Evolutionary conservation across 352 stramenopile species (phyloP).

Genomic region (Globisporangium paddicum): DNA sequence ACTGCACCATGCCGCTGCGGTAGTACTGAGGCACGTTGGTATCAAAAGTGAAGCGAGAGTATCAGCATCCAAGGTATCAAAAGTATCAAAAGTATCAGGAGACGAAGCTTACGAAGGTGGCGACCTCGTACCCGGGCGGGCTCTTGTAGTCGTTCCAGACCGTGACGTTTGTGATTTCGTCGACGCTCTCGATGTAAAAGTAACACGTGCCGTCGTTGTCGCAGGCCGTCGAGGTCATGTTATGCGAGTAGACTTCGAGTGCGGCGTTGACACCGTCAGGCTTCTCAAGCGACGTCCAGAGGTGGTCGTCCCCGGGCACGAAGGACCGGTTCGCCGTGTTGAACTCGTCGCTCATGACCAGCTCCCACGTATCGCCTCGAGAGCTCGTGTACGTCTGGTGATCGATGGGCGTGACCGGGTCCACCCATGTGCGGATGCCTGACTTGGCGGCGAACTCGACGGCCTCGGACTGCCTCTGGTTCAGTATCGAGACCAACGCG

Average conservation of each 20-base stretch:
- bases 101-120: constrained; percentile 32
- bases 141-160: constrained; percentile 67
- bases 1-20: constrained; percentile 84
- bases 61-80: not conserved
- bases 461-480: not conserved
- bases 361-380: constrained; percentile 43
- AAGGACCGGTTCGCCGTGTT: constrained; percentile 27
- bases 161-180: constrained; percentile 45
- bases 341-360: constrained; percentile 78
- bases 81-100: constrained; percentile 3
- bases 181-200: constrained; percentile 49
- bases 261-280: constrained; percentile 62
- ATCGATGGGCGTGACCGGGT: constrained; percentile 45
- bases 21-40: constrained; percentile 18
- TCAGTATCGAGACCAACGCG: not conserved
- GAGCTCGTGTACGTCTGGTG: constrained; percentile 39
- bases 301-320: constrained; percentile 32
- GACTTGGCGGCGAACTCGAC: constrained; percentile 19
- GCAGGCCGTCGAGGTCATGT: constrained; percentile 52
- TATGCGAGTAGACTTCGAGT: constrained; percentile 54
- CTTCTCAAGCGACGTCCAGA: constrained; percentile 66
- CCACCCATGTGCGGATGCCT: constrained; percentile 49
- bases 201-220: constrained; percentile 37
- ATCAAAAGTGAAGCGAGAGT: not conserved
- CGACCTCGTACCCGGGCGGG: constrained; percentile 42